Conservation (phyloP, 2,329 filamentous ascomycete species). For the Aspergillus transmontanensis region DNA sequence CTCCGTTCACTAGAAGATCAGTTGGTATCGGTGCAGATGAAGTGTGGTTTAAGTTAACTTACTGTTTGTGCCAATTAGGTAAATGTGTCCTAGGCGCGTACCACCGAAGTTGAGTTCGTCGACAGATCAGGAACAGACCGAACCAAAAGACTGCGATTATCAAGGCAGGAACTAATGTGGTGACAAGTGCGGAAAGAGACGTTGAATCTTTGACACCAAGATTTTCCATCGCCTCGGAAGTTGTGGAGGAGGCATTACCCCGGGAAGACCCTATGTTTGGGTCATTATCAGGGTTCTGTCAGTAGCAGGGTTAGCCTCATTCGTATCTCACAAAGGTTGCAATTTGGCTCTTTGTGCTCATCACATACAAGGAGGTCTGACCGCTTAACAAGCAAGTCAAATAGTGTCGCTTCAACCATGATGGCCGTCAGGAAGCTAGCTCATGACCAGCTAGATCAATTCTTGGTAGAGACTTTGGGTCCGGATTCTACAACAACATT, state of each 20-base stretch:
- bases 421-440: background rate
- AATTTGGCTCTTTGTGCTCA: background rate
- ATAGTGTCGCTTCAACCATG: slow-evolving; percentile 8
- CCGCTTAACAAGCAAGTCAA: slow-evolving; percentile 1
- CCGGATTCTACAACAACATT: background rate
- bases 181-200: slow-evolving; percentile 53
- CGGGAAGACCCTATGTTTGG: slow-evolving; percentile 46
- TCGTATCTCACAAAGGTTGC: background rate
- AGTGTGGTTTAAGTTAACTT: slow-evolving; percentile 14
- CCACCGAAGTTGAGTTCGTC: slow-evolving; percentile 48
- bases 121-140: slow-evolving; percentile 49
- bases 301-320: background rate
- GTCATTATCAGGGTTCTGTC: slow-evolving; percentile 42
- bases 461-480: background rate
- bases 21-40: background rate
- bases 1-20: slow-evolving; percentile 45
- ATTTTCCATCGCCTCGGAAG: slow-evolving; percentile 31
- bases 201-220: slow-evolving; percentile 45
- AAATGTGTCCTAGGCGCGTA: slow-evolving; percentile 49
- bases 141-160: slow-evolving; percentile 49
- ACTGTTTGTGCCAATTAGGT: slow-evolving; percentile 45
- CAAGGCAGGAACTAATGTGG: slow-evolving; percentile 52
- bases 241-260: slow-evolving; percentile 40
- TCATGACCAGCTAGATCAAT: background rate
- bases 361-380: slow-evolving; percentile 9